Evolutionary conservation across 495 filamentous ascomycete species (phyloP).

Genomic region (Penicillium parvum): DNA sequence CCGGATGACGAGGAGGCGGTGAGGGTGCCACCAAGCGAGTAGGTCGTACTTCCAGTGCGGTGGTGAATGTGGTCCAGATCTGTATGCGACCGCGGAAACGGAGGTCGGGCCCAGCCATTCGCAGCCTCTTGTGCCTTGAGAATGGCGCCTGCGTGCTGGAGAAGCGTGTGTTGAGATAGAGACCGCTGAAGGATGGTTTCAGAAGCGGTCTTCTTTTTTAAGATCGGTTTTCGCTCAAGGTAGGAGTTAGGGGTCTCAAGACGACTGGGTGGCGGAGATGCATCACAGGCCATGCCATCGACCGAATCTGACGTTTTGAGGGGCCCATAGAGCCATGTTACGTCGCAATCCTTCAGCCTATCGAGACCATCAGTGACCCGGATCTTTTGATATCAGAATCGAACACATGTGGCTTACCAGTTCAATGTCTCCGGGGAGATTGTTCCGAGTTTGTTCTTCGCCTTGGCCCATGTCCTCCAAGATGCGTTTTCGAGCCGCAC

Average conservation of each 20-base stretch:
- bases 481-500: constrained; percentile 91
- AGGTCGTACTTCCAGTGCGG: constrained; percentile 33
- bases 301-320: constrained; percentile 62
- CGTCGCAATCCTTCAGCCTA: constrained; percentile 96
- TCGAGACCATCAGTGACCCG: neutral
- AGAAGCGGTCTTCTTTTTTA: constrained; percentile 95
- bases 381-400: neutral
- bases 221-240: constrained; percentile 80
- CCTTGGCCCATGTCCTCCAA: constrained; percentile 96
- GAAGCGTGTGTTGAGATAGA: constrained; percentile 80
- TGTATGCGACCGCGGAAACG: constrained; percentile 56
- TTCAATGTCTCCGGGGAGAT: constrained; percentile 86
- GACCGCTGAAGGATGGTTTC: constrained; percentile 93
- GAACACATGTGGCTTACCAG: constrained; percentile 59
- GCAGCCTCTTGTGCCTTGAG: constrained; percentile 82
- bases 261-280: constrained; percentile 51
- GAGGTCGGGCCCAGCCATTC: constrained; percentile 38
- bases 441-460: constrained; percentile 77
- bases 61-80: constrained; percentile 54
- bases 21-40: constrained; percentile 25
- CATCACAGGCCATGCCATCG: constrained; percentile 30
- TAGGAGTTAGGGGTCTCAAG: constrained; percentile 82
- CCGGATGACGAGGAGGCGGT: constrained; percentile 41
- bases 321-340: constrained; percentile 96
- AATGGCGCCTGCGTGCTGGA: constrained; percentile 90